Base-by-base conservation (phyloP, 1,139 yeast genomes). In the Suhomyces choctaworum region DNA sequence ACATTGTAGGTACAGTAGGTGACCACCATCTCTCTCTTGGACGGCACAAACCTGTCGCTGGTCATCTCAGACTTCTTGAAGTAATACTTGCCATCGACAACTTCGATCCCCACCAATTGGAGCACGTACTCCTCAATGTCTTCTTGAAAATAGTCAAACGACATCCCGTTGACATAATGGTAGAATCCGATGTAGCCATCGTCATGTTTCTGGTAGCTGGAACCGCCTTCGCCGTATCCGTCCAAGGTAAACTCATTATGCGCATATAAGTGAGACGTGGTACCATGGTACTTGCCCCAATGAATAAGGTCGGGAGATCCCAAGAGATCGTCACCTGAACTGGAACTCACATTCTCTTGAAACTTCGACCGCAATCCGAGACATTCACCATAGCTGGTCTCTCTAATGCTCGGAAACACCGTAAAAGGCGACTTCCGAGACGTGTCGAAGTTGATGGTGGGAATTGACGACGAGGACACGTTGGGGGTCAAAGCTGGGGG, bases 1-100 rank as follows among this genome's bases (percentile, higher is more conserved):
- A 73, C 54, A 45, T 77, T 77, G 50, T 71, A 77, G 6, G 67
- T 46, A 44, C 80, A 76, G 43, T 64, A 75, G 0, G 77, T 72
- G 3, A 72, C 71, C 19, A 73, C 60, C 45, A 62, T 54, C 27
- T 66, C 73, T 24, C 58, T 47, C 45, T 60, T 48, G 48, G 42
- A 25, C n/a, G 27, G 25, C 24, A 31, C 32, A 11, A 21, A 22
- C 14, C 29, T 26, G 16, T 41, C 48, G 12, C 38, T 24, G 20
- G 21, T 25, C 12, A 39, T 23, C 5, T 24, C 31, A 7, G 37
- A 36, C 24, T 36, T 36, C 11, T 32, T 40, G 36, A 46, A 57
- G 33, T 40, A 46, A 44, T 50, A 54, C 15, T 46, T 48, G 12
- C 46, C 52, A 13, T 42, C 47, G 7, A 36, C 47, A 12, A 43